A percentile compares a stretch with the other conserved stretches of the same genome.
Conservation (phyloP, 1,284 basidiomycete genomes). For the Malassezia equina region DNA sequence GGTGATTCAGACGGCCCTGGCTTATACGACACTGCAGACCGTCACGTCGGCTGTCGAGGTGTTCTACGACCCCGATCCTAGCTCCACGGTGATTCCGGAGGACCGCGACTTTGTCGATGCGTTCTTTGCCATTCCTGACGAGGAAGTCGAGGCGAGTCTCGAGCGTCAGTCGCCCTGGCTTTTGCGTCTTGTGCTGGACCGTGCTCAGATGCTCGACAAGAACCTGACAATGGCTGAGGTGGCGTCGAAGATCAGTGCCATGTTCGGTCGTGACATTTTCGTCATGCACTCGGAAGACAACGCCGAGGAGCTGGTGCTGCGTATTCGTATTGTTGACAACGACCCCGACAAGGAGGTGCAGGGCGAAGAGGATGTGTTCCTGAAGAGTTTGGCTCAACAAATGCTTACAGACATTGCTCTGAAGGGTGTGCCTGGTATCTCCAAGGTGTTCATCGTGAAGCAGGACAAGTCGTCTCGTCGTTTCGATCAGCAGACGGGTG, state of each 20-base stretch:
- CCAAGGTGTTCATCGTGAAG: constrained; percentile 83
- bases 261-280: constrained; percentile 90
- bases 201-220: constrained; percentile 94
- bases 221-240: constrained; percentile 93
- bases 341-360: constrained; percentile 84
- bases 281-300: constrained; percentile 99
- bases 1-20: constrained; percentile 80
- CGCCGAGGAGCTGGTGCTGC: constrained; percentile 90
- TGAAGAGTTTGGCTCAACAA: constrained; percentile 87
- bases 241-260: constrained; percentile 82
- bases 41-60: constrained; percentile 94
- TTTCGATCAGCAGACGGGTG: constrained; percentile 40
- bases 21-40: constrained; percentile 86
- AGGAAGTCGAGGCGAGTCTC: constrained; percentile 81
- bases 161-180: constrained; percentile 94
- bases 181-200: constrained; percentile 88
- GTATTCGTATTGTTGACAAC: constrained; percentile 77
- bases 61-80: constrained; percentile 92
- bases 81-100: constrained; percentile 86
- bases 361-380: constrained; percentile 89
- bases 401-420: constrained; percentile 91
- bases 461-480: constrained; percentile 62
- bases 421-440: constrained; percentile 78
- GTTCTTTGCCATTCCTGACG: constrained; percentile 98
- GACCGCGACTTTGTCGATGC: constrained; percentile 93